phyloP scores from a whole-genome alignment of 2,329 filamentous ascomycete genomes.

The Shiraia bambusicola region DNA sequence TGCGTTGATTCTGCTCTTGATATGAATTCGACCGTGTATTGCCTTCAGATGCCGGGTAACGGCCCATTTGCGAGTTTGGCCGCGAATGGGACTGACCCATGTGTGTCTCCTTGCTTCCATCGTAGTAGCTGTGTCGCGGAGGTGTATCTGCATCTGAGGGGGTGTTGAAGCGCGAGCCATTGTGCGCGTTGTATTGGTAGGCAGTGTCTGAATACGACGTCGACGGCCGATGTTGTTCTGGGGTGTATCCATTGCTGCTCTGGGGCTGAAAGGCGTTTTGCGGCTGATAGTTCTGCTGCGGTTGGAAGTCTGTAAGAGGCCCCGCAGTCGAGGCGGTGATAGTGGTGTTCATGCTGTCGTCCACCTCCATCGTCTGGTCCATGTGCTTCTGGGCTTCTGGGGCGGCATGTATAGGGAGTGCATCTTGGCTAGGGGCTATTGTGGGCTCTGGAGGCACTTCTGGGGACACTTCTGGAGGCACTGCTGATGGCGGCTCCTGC shows the following conservation, averaged over 20 bases:
- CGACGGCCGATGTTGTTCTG: slow-evolving; percentile 53
- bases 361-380: slow-evolving; percentile 45
- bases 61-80: slow-evolving; percentile 54
- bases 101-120: slow-evolving; percentile 36
- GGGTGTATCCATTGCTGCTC: slow-evolving; percentile 37
- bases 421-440: slow-evolving; percentile 7
- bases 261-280: slow-evolving; percentile 1
- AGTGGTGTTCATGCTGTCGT: slow-evolving; percentile 52
- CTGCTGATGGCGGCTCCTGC: slow-evolving; percentile 3
- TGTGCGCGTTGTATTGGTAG: slow-evolving; percentile 43
- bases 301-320: slow-evolving; percentile 43
- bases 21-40: slow-evolving; percentile 42
- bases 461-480: slow-evolving; percentile 1
- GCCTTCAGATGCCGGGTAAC: slow-evolving; percentile 50
- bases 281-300: not conserved
- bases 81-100: slow-evolving; percentile 44
- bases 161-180: slow-evolving; percentile 46
- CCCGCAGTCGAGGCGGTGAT: slow-evolving; percentile 45
- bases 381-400: slow-evolving; percentile 36
- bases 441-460: no score
- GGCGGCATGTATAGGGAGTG: slow-evolving; percentile 13
- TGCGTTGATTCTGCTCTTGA: slow-evolving; percentile 52
- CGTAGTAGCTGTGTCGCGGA: slow-evolving; percentile 39
- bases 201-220: slow-evolving; percentile 56
- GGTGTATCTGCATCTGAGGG: slow-evolving; percentile 52